These are phyloP conservation scores for Trichoderma sp. DNA, from an alignment of 2,329 filamentous ascomycete genomes.

Conservation along the genomic window DNA sequence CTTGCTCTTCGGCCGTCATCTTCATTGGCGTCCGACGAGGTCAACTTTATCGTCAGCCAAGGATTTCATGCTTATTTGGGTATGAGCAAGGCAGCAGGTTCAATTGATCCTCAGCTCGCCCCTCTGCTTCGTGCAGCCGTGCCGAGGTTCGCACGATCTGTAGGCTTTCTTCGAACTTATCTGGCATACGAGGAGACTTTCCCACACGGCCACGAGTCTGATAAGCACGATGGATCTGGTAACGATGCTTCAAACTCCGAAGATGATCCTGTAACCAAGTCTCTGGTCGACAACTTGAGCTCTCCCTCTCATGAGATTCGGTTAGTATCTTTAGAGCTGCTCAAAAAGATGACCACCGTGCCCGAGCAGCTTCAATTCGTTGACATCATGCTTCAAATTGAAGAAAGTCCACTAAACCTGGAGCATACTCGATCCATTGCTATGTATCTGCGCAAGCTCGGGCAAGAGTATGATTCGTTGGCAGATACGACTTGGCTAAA, in stretches of 20 bases:
- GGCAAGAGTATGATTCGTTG: slow-evolving; percentile 63
- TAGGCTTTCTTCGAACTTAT: slow-evolving; percentile 68
- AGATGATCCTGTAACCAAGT: slow-evolving; percentile 63
- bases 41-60: slow-evolving; percentile 74
- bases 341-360: slow-evolving; percentile 59
- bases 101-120: slow-evolving; percentile 64
- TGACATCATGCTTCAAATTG: slow-evolving; percentile 72
- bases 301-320: slow-evolving; percentile 76
- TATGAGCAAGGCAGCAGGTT: slow-evolving; percentile 63
- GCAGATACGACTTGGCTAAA: slow-evolving; percentile 66
- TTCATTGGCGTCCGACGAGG: slow-evolving; percentile 62
- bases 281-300: slow-evolving; percentile 73
- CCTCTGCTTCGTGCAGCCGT: slow-evolving; percentile 68
- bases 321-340: slow-evolving; percentile 70
- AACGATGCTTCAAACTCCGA: slow-evolving; percentile 51
- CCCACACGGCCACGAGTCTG: slow-evolving; percentile 28
- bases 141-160: slow-evolving; percentile 65
- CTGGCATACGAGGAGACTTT: slow-evolving; percentile 56
- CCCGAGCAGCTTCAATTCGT: slow-evolving; percentile 37
- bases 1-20: slow-evolving; percentile 65
- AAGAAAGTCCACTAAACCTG: slow-evolving; percentile 77
- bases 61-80: slow-evolving; percentile 74
- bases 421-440: slow-evolving; percentile 76
- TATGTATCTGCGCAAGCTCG: slow-evolving; percentile 82
- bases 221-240: slow-evolving; percentile 41